A percentile compares a stretch with the other conserved stretches of the same genome.
phyloP scores from a whole-genome alignment of 441 rosid species.

The Erysimum cheiri region DNA sequence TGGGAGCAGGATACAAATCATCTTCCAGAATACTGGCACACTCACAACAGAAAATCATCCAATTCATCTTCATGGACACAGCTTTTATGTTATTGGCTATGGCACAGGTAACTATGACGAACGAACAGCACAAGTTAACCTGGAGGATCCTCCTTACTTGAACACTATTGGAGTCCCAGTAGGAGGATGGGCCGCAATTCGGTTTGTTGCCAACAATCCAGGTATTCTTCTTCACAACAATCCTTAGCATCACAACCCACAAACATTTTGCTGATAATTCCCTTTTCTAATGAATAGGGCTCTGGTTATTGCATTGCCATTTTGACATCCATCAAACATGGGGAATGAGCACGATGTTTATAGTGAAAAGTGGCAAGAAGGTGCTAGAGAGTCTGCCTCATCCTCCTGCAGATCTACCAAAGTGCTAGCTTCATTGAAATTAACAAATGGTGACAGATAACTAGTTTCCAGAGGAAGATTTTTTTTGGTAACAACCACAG shows the following conservation, averaged over 20 bases:
- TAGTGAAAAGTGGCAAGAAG: constrained; percentile 74
- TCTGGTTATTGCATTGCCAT: constrained; percentile 91
- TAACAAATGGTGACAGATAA: constrained; percentile 26
- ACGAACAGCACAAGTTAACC: constrained; percentile 56
- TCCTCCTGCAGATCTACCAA: constrained; percentile 80
- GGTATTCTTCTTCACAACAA: constrained; percentile 49
- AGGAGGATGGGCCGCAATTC: constrained; percentile 92
- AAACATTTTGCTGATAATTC: constrained; percentile 27
- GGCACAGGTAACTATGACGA: constrained; percentile 75
- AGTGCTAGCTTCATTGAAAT: constrained; percentile 54
- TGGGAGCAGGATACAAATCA: constrained; percentile 72
- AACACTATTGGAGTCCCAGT: constrained; percentile 90
- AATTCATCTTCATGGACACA: constrained; percentile 90
- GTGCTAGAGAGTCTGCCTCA: constrained; percentile 65
- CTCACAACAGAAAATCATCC: constrained; percentile 85
- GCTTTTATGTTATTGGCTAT: constrained; percentile 79
- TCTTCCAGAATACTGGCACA: constrained; percentile 78
- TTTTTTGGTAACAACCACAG: constrained; percentile 10
- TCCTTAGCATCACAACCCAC: constrained; percentile 26
- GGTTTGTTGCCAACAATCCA: constrained; percentile 83
- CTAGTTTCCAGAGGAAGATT: constrained; percentile 15
- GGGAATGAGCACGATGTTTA: constrained; percentile 75
- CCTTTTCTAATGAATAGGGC: constrained; percentile 49
- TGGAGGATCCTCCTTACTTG: constrained; percentile 84
- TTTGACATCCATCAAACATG: constrained; percentile 77